Conservation (phyloP, 306 rosid species). For the Prunus armeniaca region DNA sequence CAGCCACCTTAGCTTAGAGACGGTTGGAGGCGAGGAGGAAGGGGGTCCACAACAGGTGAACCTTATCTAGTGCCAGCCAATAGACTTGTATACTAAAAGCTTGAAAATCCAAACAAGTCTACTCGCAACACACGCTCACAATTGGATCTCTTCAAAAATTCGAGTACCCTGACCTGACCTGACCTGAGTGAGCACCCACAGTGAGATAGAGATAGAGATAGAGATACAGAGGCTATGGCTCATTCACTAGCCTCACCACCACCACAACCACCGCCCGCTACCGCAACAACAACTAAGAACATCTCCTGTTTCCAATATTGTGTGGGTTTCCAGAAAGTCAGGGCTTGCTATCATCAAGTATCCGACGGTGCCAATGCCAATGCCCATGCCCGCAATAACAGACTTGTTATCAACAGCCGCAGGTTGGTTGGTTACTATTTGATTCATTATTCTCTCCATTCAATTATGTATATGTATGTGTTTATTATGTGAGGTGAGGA, state of each 20-base stretch:
- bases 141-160: background rate
- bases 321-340: slow-evolving; percentile 15
- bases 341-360: slow-evolving; percentile 17
- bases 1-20: too few relatives aligned
- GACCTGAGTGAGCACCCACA: background rate
- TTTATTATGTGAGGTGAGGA: too few relatives aligned
- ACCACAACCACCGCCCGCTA: slow-evolving; percentile 28
- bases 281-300: slow-evolving; percentile 22
- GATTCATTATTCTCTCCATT: too few relatives aligned
- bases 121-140: background rate
- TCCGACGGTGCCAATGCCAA: slow-evolving; percentile 6
- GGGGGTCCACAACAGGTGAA: slow-evolving; percentile 55
- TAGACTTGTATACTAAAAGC: slow-evolving; percentile 25
- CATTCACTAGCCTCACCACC: slow-evolving; percentile 51
- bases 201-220: background rate
- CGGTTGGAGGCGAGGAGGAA: too few relatives aligned
- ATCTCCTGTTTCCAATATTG: background rate
- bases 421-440: too few relatives aligned
- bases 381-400: too few relatives aligned
- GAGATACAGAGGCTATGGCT: slow-evolving; percentile 33
- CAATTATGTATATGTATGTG: too few relatives aligned
- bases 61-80: slow-evolving; percentile 78
- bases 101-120: slow-evolving; percentile 26
- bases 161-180: too few relatives aligned
- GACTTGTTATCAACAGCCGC: too few relatives aligned